Evolutionary conservation across 2,329 filamentous ascomycete genomes (phyloP).

Genomic region (Trichoderma pleuroti): DNA sequence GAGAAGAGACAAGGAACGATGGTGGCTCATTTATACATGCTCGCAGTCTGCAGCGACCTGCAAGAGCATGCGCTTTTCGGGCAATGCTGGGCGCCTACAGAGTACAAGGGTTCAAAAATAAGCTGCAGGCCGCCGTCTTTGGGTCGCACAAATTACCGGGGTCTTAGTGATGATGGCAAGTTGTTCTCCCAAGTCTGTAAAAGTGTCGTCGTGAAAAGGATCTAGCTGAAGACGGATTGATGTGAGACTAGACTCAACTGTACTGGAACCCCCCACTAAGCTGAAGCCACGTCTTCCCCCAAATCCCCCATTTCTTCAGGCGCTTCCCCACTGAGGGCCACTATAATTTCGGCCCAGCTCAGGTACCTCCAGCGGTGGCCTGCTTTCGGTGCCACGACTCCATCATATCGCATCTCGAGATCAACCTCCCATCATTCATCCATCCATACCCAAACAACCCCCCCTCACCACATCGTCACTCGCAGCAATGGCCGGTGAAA

Average conservation of each 20-base stretch:
- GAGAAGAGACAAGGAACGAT: not conserved
- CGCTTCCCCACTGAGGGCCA: not conserved
- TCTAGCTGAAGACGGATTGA: not conserved
- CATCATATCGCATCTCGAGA: not conserved
- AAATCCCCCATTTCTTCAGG: not conserved
- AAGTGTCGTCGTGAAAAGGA: not conserved
- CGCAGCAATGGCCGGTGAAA: conserved; percentile 13
- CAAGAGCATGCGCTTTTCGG: not conserved
- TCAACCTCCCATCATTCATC: not conserved
- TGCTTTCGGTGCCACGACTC: not conserved
- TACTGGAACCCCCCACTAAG: not conserved
- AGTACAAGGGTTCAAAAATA: not conserved
- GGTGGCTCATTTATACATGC: conserved; percentile 12
- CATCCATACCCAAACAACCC: not conserved
- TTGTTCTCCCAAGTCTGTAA: not conserved
- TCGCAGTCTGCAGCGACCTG: not conserved
- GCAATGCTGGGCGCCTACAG: not conserved
- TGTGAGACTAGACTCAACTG: not conserved
- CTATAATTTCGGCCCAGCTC: not conserved
- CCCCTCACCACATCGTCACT: not conserved
- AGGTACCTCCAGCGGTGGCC: not conserved
- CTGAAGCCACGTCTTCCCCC: not conserved
- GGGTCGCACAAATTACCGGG: not conserved
- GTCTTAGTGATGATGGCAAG: not conserved
- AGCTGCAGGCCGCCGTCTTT: not conserved